phyloP scores from a whole-genome alignment of 164 flowering plant genomes.

The Litsea cubeba region DNA sequence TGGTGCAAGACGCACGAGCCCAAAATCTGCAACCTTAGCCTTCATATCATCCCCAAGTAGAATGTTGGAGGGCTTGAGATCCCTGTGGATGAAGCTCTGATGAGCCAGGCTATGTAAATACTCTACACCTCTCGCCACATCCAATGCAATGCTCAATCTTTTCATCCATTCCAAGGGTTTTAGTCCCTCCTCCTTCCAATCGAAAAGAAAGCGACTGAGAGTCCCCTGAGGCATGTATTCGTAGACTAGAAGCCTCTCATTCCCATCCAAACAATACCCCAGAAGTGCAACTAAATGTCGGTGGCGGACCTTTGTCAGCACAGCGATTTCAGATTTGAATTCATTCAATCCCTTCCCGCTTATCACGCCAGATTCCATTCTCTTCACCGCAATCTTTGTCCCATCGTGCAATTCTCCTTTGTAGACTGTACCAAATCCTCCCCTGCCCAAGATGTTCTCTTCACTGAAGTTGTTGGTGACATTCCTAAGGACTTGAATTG shows the following conservation, averaged over 20 bases:
- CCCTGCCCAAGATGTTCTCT: constrained; percentile 70
- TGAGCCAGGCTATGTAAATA: no score
- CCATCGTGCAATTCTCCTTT: constrained; percentile 94
- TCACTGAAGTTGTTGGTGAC: constrained; percentile 85
- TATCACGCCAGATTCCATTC: constrained; percentile 77
- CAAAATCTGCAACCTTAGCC: constrained; percentile 93
- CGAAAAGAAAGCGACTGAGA: no score
- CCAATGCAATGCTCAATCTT: no score
- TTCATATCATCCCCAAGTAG: constrained; percentile 93
- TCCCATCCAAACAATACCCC: constrained; percentile 86
- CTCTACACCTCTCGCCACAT: no score
- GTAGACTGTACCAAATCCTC: constrained; percentile 96
- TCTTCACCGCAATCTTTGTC: constrained; percentile 90
- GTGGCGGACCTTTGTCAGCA: constrained; percentile 83
- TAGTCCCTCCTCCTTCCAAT: no score
- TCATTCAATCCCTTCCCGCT: constrained; percentile 73
- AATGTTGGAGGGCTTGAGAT: constrained; percentile 90
- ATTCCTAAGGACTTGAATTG: constrained; percentile 66
- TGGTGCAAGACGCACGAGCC: constrained; percentile 90
- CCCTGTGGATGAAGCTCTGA: no score
- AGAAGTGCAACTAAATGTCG: constrained; percentile 79
- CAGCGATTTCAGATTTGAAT: constrained; percentile 86
- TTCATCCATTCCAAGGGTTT: no score
- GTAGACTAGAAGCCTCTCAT: constrained; percentile 82
- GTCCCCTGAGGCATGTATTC: no score